phyloP scores from a whole-genome alignment of 2,329 filamentous ascomycete species.

The Aspergillus brasiliensis region DNA sequence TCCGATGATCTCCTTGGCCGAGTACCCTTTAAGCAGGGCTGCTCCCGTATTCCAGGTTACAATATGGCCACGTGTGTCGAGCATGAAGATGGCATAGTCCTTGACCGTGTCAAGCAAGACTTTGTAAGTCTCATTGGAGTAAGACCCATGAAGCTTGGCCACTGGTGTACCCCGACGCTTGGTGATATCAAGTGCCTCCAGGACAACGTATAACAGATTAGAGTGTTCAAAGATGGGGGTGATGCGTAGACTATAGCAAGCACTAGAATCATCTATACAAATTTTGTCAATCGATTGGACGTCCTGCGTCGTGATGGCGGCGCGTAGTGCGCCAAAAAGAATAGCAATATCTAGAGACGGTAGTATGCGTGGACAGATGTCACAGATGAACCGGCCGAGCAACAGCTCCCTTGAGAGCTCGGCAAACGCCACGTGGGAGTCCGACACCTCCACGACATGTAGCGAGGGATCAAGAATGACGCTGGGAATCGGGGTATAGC shows the following conservation, averaged over 20 bases:
- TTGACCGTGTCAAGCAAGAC: constrained; percentile 63
- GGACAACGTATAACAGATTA: constrained; percentile 43
- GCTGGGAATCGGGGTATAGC: constrained; percentile 39
- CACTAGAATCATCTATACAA: constrained; percentile 17
- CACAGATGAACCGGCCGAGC: constrained; percentile 42
- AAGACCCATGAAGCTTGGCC: constrained; percentile 45
- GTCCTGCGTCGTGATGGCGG: constrained; percentile 39
- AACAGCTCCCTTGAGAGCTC: constrained; percentile 36
- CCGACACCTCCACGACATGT: constrained; percentile 46
- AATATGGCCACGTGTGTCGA: constrained; percentile 58
- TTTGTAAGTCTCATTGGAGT: constrained; percentile 59
- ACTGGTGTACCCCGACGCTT: constrained; percentile 22
- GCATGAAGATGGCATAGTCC: constrained; percentile 65
- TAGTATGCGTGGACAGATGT: constrained; percentile 38
- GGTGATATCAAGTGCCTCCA: constrained; percentile 46
- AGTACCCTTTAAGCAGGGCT: constrained; percentile 59
- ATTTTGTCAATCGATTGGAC: constrained; percentile 40
- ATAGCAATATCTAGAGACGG: constrained; percentile 40
- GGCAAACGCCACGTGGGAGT: constrained; percentile 44
- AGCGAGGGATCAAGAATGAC: constrained; percentile 42
- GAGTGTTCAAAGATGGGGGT: constrained; percentile 47
- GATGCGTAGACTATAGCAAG: constrained; percentile 36
- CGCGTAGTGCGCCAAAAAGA: constrained; percentile 40
- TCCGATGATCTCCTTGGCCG: constrained; percentile 57
- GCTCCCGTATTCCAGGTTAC: constrained; percentile 62